Conservation (phyloP, 305 asterid species). For the Solanum chacoense region DNA sequence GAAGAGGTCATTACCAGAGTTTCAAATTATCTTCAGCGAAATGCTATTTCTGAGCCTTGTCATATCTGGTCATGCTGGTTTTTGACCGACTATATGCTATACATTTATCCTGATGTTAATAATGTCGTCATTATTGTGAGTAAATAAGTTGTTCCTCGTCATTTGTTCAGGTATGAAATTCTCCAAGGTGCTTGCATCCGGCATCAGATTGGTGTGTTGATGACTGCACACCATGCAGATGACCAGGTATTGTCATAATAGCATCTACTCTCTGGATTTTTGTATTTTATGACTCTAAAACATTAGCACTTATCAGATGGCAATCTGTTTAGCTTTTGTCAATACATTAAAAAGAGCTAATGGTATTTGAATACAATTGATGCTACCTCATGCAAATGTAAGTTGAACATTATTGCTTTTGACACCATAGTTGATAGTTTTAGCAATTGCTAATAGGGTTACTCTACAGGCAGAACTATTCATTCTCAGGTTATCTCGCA, state of each 20-base stretch:
- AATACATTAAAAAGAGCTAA: background rate
- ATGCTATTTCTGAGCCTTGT: background rate
- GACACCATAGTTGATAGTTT: background rate
- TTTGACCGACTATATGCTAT: background rate
- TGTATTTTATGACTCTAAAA: background rate
- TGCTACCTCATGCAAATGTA: background rate
- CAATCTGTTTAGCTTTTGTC: background rate
- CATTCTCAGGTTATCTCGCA: constrained; percentile 74
- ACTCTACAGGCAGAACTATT: constrained; percentile 68
- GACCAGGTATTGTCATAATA: constrained; percentile 58
- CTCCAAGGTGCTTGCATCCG: constrained; percentile 47
- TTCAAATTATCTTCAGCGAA: background rate
- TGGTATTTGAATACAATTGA: background rate
- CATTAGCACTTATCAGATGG: background rate
- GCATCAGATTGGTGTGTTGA: constrained; percentile 42
- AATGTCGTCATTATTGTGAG: background rate
- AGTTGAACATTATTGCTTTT: background rate
- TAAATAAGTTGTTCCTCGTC: background rate
- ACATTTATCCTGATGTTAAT: background rate
- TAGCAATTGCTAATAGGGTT: background rate
- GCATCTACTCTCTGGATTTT: background rate
- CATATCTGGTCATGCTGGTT: background rate
- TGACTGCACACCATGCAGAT: constrained; percentile 92
- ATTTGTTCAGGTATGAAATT: constrained; percentile 50
- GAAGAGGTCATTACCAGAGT: constrained; percentile 42